Evolutionary conservation across 179 eudicot species (phyloP), one percentile per base, ranked within the genome.

Genomic region (Amaranthus tricolor): DNA sequence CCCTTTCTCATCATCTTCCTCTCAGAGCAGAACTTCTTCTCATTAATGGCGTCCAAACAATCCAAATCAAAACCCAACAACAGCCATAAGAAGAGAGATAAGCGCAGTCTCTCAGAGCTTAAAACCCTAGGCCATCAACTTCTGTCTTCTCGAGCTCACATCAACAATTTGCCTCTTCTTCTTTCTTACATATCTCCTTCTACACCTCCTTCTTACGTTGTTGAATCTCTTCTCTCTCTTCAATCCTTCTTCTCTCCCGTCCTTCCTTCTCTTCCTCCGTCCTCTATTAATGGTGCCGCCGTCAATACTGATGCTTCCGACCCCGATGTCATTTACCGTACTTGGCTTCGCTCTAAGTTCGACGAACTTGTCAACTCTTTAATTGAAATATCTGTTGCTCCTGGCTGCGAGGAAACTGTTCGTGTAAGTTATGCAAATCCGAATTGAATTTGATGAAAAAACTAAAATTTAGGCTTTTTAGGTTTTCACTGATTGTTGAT

Each of bases 291-390:
- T 40, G 56, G 59, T 49, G 69, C 78, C 61, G 59, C 73, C 24
- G 60, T 55, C 24, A 73, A 24, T 16, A 57, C 71, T 17, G 60
- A 31, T 14, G 69, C 43, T 17, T 51, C 77, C 9, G 93, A 89
- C 50, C 82, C 96, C 8, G 96, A 92, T 60, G 67, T 87, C 65
- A 84, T 92, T 15, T 92, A 89, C 79, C 85, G 79, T 24, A 84
- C 90, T 4, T 92, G 98, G 98, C 85, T 92, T n/a, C 91, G 97
- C 49, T 73, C 91, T 20, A 94, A 92, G 84, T 89, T 88, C 58
- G 94, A 90, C 43, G 89, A 89, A 40, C 81, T 91, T n/a, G 83
- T 80, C n/a, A 77, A 53, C 15, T 79, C 86, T 5, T 86, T 92
- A 4, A 45, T 94, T 20, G 82, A 81, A 14, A 74, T 92, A 51